Base-by-base conservation (phyloP, 495 filamentous ascomycete species). In the Xylaria cubensis region DNA sequence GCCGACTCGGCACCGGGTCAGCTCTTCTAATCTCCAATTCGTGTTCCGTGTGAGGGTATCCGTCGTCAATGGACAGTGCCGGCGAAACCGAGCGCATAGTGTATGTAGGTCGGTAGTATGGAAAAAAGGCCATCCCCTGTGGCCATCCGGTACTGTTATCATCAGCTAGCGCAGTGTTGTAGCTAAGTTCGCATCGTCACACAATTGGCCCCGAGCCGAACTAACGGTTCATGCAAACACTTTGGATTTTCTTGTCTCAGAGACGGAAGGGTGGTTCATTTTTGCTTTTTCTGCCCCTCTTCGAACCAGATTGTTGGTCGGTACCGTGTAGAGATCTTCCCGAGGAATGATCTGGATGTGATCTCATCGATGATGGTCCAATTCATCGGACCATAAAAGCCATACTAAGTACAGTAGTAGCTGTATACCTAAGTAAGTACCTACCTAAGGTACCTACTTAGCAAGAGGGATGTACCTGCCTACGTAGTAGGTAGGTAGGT, bases 61-160 rank as follows among this genome's bases (percentile, higher is more conserved):
- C 13, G 1, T n/a, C 32, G 19, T 13, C 41, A 7, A 63, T 12
- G 41, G 36, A 67, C 29, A 51, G 65, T 50, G 50, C 50, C 65
- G 65, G 65, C 65, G 65, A 67, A 55, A 56, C 65, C 65, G 65
- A 67, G 65, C 32, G 65, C 65, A 42, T 55, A 44, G 36, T 39
- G 36, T n/a, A 29, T 1, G 26, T 29, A 1, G 26, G 26, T 29
- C 1, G 26, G 26, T 39, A 39, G 50, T 17, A 66, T 15, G 12
- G 29, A 32, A 66, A 59, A 36, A 6, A 19, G 26, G 1, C 26
- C 32, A 19, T 61, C 32, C 7, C 32, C 32, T 44, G 34, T 44
- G 7, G 63, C 44, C 36, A 51, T 34, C 15, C 26, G 34, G 64
- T 41, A 17, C 48, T 17, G 64, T 44, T 66, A 36, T 63, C 13